Evolutionary conservation across 2,329 filamentous ascomycete species (phyloP), one percentile per base, ranked within the genome.

Genomic region (Sclerotinia nivalis): DNA sequence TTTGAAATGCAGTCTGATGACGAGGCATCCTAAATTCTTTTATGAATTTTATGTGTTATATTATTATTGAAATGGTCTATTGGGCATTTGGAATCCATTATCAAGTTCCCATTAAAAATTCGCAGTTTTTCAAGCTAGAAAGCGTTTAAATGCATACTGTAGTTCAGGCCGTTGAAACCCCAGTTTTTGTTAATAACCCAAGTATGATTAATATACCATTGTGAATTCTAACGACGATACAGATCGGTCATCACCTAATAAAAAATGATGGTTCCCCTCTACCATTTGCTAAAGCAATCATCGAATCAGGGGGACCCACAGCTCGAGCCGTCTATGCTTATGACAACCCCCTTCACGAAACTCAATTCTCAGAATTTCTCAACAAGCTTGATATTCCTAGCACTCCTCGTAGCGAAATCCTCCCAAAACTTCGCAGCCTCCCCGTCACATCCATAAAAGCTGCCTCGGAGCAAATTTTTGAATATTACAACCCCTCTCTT

Each of bases 191-290:
- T 20, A 5, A 20, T 18, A 10, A 25, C 2, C n/a, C 7, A 10
- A 37, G 2, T 20, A 40, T 12, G 8, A 28, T 15, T 9, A 25
- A 52, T 52, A 18, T 40, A 61, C 43, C 5, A 43, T 68, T 52
- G n/a, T 43, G 13, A 40, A 22, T 25, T 54, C 31, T 28, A 22
- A 61, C 52, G 47, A 69, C 56, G 55, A 72, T 28, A 47, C 71
- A 89, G 86, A 85, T 91, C 73, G 90, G 89, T 4, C 90, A 93
- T 75, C 89, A 91, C 73, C 79, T 92, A 22, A 86, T 91, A 75
- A 80, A 84, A 71, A 77, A 81, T 52, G 78, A 81, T 31, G 77
- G 80, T 31, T 43, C 71, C 13, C 43, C 74, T 64, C 72, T 81
- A 31, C 82, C 82, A 71, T 86, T 88, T 74, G 79, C 81, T 71